phyloP scores from a whole-genome alignment of 2,329 filamentous ascomycete species.

The Aspergillus hiratsukae region DNA sequence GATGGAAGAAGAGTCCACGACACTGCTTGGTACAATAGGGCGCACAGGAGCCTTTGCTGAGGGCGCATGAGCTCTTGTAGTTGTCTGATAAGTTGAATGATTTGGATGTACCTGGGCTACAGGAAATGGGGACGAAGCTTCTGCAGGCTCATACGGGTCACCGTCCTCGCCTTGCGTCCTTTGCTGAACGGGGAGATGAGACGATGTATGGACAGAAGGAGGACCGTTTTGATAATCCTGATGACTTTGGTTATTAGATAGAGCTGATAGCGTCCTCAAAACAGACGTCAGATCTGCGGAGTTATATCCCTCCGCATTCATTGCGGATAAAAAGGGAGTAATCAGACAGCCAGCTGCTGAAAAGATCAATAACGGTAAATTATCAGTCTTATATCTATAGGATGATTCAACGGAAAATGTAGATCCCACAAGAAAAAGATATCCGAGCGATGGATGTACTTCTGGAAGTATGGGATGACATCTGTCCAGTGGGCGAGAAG shows the following conservation, averaged over 20 bases:
- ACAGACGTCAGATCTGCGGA: conserved; percentile 38
- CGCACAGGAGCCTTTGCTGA: conserved; percentile 6
- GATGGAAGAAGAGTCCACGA: conserved; percentile 43
- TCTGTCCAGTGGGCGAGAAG: background rate
- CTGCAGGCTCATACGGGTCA: conserved; percentile 17
- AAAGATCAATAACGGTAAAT: background rate
- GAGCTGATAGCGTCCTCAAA: conserved; percentile 38
- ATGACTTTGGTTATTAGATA: conserved; percentile 21
- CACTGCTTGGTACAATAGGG: background rate
- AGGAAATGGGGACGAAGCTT: conserved; percentile 5
- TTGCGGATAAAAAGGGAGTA: conserved; percentile 4
- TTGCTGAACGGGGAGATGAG: background rate
- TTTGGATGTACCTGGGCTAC: background rate
- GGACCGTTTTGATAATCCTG: background rate
- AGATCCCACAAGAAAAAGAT: background rate
- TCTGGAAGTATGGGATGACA: background rate
- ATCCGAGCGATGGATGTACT: background rate
- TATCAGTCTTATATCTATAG: background rate
- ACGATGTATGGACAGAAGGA: background rate
- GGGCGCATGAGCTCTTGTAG: background rate
- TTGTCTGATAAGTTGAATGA: background rate
- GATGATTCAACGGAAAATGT: background rate
- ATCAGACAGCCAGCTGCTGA: background rate
- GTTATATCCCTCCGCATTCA: conserved; percentile 19
- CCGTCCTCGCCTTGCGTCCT: conserved; percentile 5